phyloP scores from a whole-genome alignment of 2,329 filamentous ascomycete species.

The Verticillium alfalfae region DNA sequence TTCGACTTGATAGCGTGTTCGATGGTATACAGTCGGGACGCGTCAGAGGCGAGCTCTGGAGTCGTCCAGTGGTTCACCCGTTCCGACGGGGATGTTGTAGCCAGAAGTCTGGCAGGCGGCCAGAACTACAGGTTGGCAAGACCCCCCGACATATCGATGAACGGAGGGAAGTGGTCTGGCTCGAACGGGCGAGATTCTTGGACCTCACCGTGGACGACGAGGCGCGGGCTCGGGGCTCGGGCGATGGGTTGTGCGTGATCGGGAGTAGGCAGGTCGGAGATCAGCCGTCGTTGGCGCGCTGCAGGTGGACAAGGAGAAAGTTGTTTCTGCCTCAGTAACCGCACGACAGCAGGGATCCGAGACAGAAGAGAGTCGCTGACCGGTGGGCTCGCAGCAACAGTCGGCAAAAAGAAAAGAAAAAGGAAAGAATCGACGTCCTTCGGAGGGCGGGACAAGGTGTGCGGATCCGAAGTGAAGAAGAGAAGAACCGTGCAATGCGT shows the following conservation, averaged over 20 bases:
- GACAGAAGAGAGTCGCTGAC: neutral
- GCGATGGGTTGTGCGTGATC: neutral
- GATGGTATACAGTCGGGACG: neutral
- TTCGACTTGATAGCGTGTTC: neutral
- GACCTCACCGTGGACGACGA: neutral
- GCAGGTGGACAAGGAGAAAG: neutral
- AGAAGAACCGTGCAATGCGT: neutral
- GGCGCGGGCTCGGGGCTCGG: neutral
- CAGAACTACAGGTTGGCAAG: slow-evolving; percentile 40
- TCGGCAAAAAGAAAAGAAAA: neutral
- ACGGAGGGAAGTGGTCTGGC: slow-evolving; percentile 3
- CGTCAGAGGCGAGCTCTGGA: neutral
- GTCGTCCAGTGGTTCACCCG: slow-evolving; percentile 2
- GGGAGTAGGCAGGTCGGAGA: neutral
- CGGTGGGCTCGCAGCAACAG: neutral
- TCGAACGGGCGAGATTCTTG: slow-evolving; percentile 3
- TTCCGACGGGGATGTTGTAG: slow-evolving; percentile 1
- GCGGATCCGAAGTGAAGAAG: neutral
- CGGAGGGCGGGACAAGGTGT: neutral
- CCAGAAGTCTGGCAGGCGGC: slow-evolving; percentile 35
- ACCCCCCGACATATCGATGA: slow-evolving; percentile 38
- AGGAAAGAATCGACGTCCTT: neutral
- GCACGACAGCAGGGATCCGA: neutral
- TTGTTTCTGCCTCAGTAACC: neutral
- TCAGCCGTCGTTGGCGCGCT: neutral